Evolutionary conservation across 78 protist genomes (phyloP).

Genomic region (Dictyostelium intermedium): DNA sequence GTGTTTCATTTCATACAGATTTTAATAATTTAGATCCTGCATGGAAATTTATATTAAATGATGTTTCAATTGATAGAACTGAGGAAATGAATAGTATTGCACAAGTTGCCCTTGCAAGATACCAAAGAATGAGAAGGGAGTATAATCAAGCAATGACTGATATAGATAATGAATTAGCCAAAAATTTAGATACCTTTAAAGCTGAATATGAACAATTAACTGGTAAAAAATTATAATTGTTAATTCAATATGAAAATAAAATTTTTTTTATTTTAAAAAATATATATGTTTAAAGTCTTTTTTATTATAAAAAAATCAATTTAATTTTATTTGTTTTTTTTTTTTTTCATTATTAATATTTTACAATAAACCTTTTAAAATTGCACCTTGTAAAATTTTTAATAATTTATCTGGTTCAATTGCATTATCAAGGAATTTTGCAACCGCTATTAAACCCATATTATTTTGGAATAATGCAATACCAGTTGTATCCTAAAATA

Average conservation of each 20-base stretch:
- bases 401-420: not conserved
- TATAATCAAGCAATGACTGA: not conserved
- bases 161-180: not conserved
- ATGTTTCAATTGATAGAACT: not conserved
- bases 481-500: not conserved
- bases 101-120: not conserved
- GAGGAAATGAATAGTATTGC: not conserved
- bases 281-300: no score
- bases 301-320: no score
- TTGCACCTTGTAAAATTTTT: not conserved
- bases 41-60: not conserved
- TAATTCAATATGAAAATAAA: no score
- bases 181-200: not conserved
- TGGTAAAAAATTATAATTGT: not conserved
- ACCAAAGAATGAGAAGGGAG: not conserved
- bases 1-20: not conserved
- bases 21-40: not conserved
- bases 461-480: conserved; percentile 1
- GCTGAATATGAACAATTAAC: not conserved
- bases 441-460: not conserved
- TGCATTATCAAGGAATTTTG: not conserved
- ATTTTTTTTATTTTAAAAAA: no score
- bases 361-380: not conserved
- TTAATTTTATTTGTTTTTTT: no score
- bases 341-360: not conserved